Evolutionary conservation across 768 basidiomycete genomes (phyloP).

Genomic region (Mycena metata): DNA sequence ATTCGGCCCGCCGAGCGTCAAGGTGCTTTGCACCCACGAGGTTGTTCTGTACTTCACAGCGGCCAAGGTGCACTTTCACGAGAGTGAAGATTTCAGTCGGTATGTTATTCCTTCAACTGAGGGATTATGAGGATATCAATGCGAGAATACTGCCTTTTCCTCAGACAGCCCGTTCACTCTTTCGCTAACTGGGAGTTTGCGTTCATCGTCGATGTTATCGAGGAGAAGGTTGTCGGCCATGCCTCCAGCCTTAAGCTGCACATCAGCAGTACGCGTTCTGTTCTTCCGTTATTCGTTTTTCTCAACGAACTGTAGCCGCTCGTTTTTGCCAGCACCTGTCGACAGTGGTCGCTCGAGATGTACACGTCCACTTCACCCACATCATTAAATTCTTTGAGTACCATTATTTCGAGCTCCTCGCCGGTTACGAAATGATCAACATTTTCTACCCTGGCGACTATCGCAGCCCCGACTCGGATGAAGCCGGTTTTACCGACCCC

Average conservation of each 20-base stretch:
- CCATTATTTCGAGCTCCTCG: background rate
- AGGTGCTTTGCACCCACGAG: conserved; percentile 40
- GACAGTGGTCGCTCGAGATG: background rate
- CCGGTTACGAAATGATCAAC: background rate
- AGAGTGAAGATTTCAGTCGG: conserved; percentile 10
- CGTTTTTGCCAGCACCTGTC: conserved; percentile 32
- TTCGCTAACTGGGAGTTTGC: conserved; percentile 34
- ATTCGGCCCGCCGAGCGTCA: conserved; percentile 38
- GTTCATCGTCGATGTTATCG: conserved; percentile 36
- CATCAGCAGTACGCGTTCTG: conserved; percentile 27
- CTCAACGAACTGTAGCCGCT: conserved; percentile 16
- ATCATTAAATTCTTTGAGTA: background rate
- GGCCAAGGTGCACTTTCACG: conserved; percentile 24
- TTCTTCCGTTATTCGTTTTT: background rate
- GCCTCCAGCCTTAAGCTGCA: conserved; percentile 32
- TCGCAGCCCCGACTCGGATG: background rate
- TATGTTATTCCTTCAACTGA: background rate
- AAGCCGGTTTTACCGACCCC: background rate
- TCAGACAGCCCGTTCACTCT: background rate
- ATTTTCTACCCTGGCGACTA: conserved; percentile 12
- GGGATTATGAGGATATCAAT: background rate
- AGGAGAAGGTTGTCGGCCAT: conserved; percentile 23
- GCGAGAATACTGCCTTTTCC: conserved; percentile 17
- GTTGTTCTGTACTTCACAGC: conserved; percentile 38
- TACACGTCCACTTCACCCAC: conserved; percentile 9